phyloP scores from a whole-genome alignment of 2,329 filamentous ascomycete genomes.

The Dactylellina leptospora region DNA sequence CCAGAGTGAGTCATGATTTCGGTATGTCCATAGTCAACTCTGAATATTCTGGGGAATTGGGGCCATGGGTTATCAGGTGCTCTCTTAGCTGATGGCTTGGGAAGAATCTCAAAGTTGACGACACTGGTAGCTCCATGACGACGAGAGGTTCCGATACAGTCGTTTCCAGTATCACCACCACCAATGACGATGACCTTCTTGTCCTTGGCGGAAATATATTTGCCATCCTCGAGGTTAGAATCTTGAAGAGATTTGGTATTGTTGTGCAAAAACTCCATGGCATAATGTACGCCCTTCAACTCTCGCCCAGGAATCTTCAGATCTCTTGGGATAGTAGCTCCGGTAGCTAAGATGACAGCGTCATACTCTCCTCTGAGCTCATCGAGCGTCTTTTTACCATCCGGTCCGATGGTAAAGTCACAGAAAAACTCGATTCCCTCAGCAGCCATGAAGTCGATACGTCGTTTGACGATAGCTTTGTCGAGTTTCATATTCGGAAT shows the following conservation, averaged over 20 bases:
- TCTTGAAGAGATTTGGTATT: conserved; percentile 98
- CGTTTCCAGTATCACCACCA: conserved; percentile 96
- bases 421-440: conserved; percentile 87
- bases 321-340: conserved; percentile 91
- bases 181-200: conserved; percentile 97
- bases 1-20: conserved; percentile 97
- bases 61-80: conserved; percentile 96
- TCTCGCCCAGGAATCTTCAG: conserved; percentile 89
- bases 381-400: conserved; percentile 65
- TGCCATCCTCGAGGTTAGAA: conserved; percentile 80
- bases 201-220: conserved; percentile 93
- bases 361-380: conserved; percentile 77
- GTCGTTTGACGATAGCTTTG: conserved; percentile 94
- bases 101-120: conserved; percentile 94
- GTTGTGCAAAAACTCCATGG: conserved; percentile 94
- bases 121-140: conserved; percentile 95
- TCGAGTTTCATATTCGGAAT: conserved; percentile 99
- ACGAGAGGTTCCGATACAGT: conserved; percentile 95
- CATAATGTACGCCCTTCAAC: conserved; percentile 89
- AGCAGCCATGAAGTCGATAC: conserved; percentile 91
- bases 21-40: conserved; percentile 95
- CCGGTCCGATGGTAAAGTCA: conserved; percentile 78
- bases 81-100: conserved; percentile 89
- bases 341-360: conserved; percentile 88
- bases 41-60: conserved; percentile 97